Percentiles rank a stretch among this genome's conserved stretches.
Evolutionary conservation across 257 asterid species (phyloP).

Genomic region (Ehretia macrophylla): DNA sequence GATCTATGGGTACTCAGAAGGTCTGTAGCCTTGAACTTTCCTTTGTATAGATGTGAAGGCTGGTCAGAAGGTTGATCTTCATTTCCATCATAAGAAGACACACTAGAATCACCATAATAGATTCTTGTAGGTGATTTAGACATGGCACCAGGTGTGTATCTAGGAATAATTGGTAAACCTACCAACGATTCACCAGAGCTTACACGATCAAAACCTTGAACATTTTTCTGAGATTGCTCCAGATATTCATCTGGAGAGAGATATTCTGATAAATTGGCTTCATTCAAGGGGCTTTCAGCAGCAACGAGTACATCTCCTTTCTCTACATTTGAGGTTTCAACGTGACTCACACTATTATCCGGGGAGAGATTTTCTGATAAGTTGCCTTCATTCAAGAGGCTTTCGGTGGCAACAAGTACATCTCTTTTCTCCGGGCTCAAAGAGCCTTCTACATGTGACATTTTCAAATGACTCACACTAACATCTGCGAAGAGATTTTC

Average conservation of each 20-base stretch:
- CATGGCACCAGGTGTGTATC: not conserved
- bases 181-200: slow-evolving; percentile 39
- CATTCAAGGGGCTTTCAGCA: too few species aligned
- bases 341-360: slow-evolving; percentile 11
- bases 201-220: slow-evolving; percentile 26
- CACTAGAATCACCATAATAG: slow-evolving; percentile 52
- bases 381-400: too few species aligned
- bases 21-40: slow-evolving; percentile 28
- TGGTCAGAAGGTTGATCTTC: slow-evolving; percentile 19
- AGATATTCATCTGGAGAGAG: slow-evolving; percentile 31
- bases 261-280: slow-evolving; percentile 11
- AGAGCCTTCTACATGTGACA: too few species aligned
- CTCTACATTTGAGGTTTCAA: slow-evolving; percentile 13
- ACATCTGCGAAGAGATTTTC: too few species aligned
- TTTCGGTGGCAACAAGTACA: too few species aligned
- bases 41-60: slow-evolving; percentile 18
- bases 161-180: slow-evolving; percentile 21
- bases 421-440: too few species aligned
- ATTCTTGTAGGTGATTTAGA: slow-evolving; percentile 25
- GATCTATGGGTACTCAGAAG: slow-evolving; percentile 19
- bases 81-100: slow-evolving; percentile 44
- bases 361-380: too few species aligned
- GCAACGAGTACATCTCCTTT: not conserved
- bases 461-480: too few species aligned
- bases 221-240: slow-evolving; percentile 25